Conservation (phyloP, 1,284 basidiomycete species). For the Moesziomyces sp. region DNA sequence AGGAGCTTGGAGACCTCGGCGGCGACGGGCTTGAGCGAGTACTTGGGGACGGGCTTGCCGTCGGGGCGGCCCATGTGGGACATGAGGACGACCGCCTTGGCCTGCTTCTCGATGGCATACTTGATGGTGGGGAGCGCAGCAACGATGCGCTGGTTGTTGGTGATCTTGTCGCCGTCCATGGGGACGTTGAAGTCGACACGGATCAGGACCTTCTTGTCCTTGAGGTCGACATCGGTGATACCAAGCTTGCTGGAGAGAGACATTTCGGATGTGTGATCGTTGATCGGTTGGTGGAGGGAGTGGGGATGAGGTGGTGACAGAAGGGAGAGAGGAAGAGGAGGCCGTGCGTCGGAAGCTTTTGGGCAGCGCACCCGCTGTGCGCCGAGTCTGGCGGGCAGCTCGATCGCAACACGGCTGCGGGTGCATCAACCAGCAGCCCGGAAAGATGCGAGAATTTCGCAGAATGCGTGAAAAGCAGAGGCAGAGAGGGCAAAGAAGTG, state of each 20-base stretch:
- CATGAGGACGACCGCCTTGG: constrained; percentile 89
- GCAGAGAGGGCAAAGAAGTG: constrained; percentile 22
- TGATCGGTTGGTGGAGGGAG: background rate
- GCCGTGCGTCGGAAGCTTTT: too few species aligned
- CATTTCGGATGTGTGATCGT: constrained; percentile 73
- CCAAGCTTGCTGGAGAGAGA: constrained; percentile 84
- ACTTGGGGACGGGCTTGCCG: constrained; percentile 88
- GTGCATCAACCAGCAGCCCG: constrained; percentile 1
- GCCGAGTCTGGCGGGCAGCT: constrained; percentile 1
- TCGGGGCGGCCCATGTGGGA: constrained; percentile 98
- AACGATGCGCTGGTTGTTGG: constrained; percentile 93
- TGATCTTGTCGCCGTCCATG: constrained; percentile 83
- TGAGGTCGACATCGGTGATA: constrained; percentile 90
- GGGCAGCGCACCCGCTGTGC: too few species aligned
- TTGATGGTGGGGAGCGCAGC: constrained; percentile 95
- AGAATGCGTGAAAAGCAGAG: constrained; percentile 20
- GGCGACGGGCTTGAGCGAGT: constrained; percentile 87
- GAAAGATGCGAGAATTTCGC: constrained; percentile 29
- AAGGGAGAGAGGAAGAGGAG: constrained; percentile 4
- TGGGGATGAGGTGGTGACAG: background rate
- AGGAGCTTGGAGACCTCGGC: constrained; percentile 69
- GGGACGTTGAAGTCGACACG: constrained; percentile 97
- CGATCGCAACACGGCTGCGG: constrained; percentile 3
- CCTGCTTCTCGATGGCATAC: constrained; percentile 89
- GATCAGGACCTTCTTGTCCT: constrained; percentile 80